These are phyloP conservation scores for Monoraphidium neglectum DNA, from an alignment of 139 green algal species.

Conservation along the genomic window DNA sequence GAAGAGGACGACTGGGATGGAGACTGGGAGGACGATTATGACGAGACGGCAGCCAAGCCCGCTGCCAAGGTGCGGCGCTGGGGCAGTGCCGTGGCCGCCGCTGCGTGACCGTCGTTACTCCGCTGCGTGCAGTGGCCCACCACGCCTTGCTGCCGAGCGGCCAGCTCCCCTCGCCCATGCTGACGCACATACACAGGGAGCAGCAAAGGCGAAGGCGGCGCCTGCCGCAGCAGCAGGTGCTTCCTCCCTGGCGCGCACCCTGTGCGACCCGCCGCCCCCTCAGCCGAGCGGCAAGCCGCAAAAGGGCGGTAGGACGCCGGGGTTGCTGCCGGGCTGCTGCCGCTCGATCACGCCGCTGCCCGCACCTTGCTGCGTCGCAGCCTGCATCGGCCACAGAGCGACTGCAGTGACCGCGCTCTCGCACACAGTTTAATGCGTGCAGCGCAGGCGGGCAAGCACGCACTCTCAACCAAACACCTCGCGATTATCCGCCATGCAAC, in stretches of 20 bases:
- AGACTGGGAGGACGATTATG: slow-evolving; percentile 46
- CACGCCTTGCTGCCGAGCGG: too few relatives aligned
- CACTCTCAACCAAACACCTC: background rate
- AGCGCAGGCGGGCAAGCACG: background rate
- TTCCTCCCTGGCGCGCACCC: slow-evolving; percentile 58
- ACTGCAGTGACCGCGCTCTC: background rate
- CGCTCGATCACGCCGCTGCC: background rate
- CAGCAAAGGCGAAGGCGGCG: slow-evolving; percentile 15
- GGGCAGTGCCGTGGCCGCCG: background rate
- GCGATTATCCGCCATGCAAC: background rate
- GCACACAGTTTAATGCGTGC: background rate
- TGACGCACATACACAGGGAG: too few relatives aligned
- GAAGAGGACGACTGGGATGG: slow-evolving; percentile 57
- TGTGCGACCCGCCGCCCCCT: slow-evolving; percentile 61
- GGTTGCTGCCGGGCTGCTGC: background rate
- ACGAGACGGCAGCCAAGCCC: slow-evolving; percentile 14
- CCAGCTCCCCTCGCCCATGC: too few relatives aligned
- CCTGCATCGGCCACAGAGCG: background rate
- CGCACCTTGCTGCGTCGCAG: background rate
- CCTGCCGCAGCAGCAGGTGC: slow-evolving; percentile 68
- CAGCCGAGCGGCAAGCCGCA: slow-evolving; percentile 51
- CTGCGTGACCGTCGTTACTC: too few relatives aligned
- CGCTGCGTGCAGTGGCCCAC: too few relatives aligned
- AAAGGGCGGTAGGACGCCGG: slow-evolving; percentile 51
- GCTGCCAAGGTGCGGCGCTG: slow-evolving; percentile 9